Percentiles rank a stretch among this genome's conserved stretches.
Evolutionary conservation across 140 eudicot genomes (phyloP).

Genomic region (Erigeron philadelphicus): DNA sequence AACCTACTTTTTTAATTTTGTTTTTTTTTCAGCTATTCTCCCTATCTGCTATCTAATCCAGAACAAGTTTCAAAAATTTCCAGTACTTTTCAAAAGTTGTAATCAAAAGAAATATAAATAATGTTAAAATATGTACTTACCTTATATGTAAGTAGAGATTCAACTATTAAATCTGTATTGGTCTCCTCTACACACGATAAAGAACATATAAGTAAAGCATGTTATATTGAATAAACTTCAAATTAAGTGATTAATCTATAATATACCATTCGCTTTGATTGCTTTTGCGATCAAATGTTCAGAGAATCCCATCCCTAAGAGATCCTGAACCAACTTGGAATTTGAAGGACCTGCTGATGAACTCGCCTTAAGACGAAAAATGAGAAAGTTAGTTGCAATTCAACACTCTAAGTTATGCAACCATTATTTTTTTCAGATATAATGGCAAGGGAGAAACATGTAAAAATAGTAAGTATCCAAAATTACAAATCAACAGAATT

Average conservation of each 20-base stretch:
- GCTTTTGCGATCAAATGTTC: constrained; percentile 37
- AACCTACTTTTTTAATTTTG: too few relatives aligned
- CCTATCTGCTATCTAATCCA: too few relatives aligned
- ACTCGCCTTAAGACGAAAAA: constrained; percentile 40
- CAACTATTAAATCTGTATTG: constrained; percentile 43
- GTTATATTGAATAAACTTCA: background rate
- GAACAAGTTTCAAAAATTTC: too few relatives aligned
- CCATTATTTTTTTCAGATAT: too few relatives aligned
- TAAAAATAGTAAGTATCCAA: too few relatives aligned
- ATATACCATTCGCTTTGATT: constrained; percentile 50
- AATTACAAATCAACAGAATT: too few relatives aligned
- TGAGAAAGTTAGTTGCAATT: background rate
- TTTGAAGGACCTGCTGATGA: constrained; percentile 43
- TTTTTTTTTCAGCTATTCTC: too few relatives aligned
- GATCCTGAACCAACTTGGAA: constrained; percentile 30
- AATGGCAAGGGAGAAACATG: too few relatives aligned
- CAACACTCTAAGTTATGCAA: background rate
- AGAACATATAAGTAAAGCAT: constrained; percentile 16
- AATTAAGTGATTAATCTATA: background rate
- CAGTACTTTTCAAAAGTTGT: background rate
- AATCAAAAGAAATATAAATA: background rate
- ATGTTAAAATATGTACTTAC: constrained; percentile 25
- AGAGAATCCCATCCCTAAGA: constrained; percentile 55
- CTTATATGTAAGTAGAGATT: constrained; percentile 42
- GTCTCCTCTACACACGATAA: constrained; percentile 44